These are phyloP conservation scores for Rhodomyrtus tomentosa DNA, from an alignment of 345 rosid species.

Conservation along the genomic window DNA sequence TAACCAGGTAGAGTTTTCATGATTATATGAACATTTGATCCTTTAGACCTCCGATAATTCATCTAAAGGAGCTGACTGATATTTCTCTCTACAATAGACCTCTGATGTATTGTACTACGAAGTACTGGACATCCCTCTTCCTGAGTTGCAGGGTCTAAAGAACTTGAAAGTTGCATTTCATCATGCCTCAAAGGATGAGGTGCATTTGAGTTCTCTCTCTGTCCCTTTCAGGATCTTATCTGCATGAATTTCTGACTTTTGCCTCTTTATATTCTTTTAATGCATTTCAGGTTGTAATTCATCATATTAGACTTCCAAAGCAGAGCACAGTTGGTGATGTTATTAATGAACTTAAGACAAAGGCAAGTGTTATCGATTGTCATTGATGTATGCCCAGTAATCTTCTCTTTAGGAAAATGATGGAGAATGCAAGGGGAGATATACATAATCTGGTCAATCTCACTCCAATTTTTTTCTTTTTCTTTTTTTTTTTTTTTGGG, in stretches of 20 bases:
- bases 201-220: constrained; percentile 10
- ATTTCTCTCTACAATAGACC: constrained; percentile 41
- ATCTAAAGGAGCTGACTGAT: background rate
- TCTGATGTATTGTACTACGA: constrained; percentile 93
- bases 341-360: constrained; percentile 75
- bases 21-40: background rate
- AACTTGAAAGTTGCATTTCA: constrained; percentile 89
- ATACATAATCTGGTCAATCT: background rate
- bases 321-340: constrained; percentile 96
- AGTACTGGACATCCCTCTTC: constrained; percentile 96
- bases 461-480: background rate
- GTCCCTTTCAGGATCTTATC: background rate
- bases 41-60: background rate
- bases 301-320: constrained; percentile 86
- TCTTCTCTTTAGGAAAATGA: background rate
- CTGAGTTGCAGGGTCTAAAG: constrained; percentile 89
- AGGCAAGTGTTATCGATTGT: constrained; percentile 29
- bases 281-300: constrained; percentile 49
- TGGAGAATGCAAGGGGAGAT: background rate
- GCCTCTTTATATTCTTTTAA: background rate
- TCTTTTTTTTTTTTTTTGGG: no score
- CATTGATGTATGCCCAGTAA: background rate
- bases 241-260: background rate
- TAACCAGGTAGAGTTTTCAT: constrained; percentile 54
- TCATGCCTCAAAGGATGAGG: constrained; percentile 80